Base-by-base conservation (phyloP, 2,329 filamentous ascomycete genomes). In the Thelonectria rubi region DNA sequence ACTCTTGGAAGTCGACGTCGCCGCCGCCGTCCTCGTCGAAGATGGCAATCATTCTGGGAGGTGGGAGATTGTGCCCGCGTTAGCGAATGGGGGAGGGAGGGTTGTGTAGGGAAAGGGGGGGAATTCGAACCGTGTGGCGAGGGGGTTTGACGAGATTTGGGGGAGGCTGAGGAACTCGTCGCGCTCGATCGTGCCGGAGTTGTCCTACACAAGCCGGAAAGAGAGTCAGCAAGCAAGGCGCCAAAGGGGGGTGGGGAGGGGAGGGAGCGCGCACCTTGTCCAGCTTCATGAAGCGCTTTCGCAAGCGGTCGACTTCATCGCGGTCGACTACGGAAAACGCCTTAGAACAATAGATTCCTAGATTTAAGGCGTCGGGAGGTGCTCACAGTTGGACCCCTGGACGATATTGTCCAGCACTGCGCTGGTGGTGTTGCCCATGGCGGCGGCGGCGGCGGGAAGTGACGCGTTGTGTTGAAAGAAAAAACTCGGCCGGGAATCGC, bases 231-330 rank as follows among this genome's bases (percentile, higher is more conserved):
- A n/a, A 63, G 10, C n/a, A n/a, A n/a, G n/a, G n/a, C n/a, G n/a
- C n/a, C n/a, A n/a, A n/a, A n/a, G n/a, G n/a, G 12, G 20, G 24
- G 18, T 24, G n/a, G 54, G 56, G 48, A 57, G 50, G 12, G 46
- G 50, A 51, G 43, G 48, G 49, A 32, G 30, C 30, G 69, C 81
- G 69, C 80, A 95, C 94, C 87, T 97, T 98, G 80, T 99, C 95
- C 63, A 99, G 84, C 82, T 99, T 99, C 94, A 98, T 98, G 76
- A 99, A 99, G 65, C 94, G 88, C 84, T 99, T 99, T 75, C 93
- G 88, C 76, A 99, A 84, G 74, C 95, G 88, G 77, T 98, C 95
- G 63, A 99, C 93, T 79, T 99, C 95, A 74, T 99, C 95, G 78
- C 92, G 90, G 82, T 99, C 92, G 83, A 99, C 94, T 98, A 60